Evolutionary conservation across 2,329 filamentous ascomycete species (phyloP).

Genomic region (Hysterium pulicare): DNA sequence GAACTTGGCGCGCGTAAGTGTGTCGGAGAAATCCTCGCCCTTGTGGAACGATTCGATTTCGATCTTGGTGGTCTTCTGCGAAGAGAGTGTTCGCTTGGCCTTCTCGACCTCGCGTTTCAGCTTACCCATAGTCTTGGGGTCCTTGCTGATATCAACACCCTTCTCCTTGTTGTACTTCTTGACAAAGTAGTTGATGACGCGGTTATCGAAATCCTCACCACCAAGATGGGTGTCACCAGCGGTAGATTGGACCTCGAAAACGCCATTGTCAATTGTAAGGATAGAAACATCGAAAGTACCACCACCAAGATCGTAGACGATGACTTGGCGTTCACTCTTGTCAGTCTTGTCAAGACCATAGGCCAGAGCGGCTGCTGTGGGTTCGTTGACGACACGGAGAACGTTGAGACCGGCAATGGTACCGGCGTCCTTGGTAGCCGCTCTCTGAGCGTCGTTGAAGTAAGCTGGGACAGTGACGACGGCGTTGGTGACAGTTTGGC

Average conservation of each 20-base stretch:
- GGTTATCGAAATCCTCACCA: slow-evolving; percentile 99
- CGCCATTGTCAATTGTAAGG: slow-evolving; percentile 81
- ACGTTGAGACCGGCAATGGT: slow-evolving; percentile 90
- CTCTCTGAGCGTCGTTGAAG: slow-evolving; percentile 98
- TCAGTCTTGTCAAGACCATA: slow-evolving; percentile 66
- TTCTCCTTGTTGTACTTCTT: slow-evolving; percentile 99
- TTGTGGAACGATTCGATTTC: slow-evolving; percentile 98
- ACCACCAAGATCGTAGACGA: slow-evolving; percentile 43
- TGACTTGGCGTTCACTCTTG: slow-evolving; percentile 38
- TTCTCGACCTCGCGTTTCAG: slow-evolving; percentile 99
- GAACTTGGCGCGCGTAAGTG: slow-evolving; percentile 96
- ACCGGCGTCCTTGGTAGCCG: slow-evolving; percentile 94
- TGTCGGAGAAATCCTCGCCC: slow-evolving; percentile 97
- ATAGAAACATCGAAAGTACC: slow-evolving; percentile 56
- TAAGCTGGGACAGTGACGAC: slow-evolving; percentile 95
- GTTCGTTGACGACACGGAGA: slow-evolving; percentile 94
- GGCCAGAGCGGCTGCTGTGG: slow-evolving; percentile 90
- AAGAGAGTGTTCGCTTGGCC: slow-evolving; percentile 95
- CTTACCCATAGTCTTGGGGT: slow-evolving; percentile 97
- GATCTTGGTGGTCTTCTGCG: slow-evolving; percentile 87
- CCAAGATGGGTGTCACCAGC: slow-evolving; percentile 96
- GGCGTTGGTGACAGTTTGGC: slow-evolving; percentile 80
- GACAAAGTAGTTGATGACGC: slow-evolving; percentile 92
- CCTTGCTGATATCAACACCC: slow-evolving; percentile 85
- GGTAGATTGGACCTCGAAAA: slow-evolving; percentile 91